Conservation (phyloP, 768 basidiomycete species). For the Hydnum rufescens region DNA sequence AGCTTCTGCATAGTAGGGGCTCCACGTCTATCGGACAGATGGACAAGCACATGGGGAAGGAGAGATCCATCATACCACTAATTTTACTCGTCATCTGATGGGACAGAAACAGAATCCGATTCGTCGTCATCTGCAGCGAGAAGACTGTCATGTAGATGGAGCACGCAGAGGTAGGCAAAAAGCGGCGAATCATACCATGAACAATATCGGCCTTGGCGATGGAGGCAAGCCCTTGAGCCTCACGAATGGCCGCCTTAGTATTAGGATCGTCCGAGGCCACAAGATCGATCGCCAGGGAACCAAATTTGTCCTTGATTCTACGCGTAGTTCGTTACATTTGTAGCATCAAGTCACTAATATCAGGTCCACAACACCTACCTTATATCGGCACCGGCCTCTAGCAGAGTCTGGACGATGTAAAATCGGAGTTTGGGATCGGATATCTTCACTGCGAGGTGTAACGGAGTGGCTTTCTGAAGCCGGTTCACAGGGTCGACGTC, state of each 20-base stretch:
- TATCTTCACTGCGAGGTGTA: conserved; percentile 46
- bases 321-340: neutral
- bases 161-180: too few species aligned
- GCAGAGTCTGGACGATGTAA: conserved; percentile 37
- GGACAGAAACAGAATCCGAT: neutral
- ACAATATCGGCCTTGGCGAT: conserved; percentile 45
- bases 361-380: conserved; percentile 24
- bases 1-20: too few species aligned
- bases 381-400: conserved; percentile 65
- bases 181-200: conserved; percentile 23
- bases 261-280: conserved; percentile 34
- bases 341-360: neutral
- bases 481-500: conserved; percentile 66
- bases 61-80: neutral
- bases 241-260: conserved; percentile 31
- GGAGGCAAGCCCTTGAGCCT: conserved; percentile 30
- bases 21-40: too few species aligned
- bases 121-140: neutral
- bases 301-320: conserved; percentile 57
- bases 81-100: neutral
- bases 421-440: conserved; percentile 33
- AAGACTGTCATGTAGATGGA: neutral
- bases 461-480: conserved; percentile 49
- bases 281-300: conserved; percentile 34
- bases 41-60: too few species aligned